A percentile compares a stretch with the other conserved stretches of the same genome.
Conservation (phyloP, 345 rosid species). For the Cochlearia excelsa region DNA sequence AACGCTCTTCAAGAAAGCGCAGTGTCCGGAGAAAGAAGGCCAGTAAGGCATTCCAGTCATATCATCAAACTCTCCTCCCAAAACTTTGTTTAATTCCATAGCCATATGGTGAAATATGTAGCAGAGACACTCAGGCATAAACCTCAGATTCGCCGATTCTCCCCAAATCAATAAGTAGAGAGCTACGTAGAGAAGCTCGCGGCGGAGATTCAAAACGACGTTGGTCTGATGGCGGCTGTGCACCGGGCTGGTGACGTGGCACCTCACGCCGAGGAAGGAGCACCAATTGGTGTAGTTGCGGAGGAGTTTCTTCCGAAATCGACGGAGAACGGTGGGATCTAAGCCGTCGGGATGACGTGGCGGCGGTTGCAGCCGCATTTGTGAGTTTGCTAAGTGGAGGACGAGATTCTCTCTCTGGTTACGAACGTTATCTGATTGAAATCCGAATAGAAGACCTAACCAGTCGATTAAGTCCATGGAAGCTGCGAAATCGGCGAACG, state of each 20-base stretch:
- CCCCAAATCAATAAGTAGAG: slow-evolving; percentile 87
- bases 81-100: slow-evolving; percentile 79
- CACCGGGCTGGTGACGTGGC: slow-evolving; percentile 39
- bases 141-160: slow-evolving; percentile 79
- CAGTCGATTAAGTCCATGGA: slow-evolving; percentile 77
- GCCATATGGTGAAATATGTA: slow-evolving; percentile 91
- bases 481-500: slow-evolving; percentile 43
- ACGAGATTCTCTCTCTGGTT: slow-evolving; percentile 90
- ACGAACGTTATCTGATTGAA: slow-evolving; percentile 68
- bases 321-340: slow-evolving; percentile 55
- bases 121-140: slow-evolving; percentile 86
- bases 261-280: slow-evolving; percentile 49
- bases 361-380: slow-evolving; percentile 68
- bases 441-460: slow-evolving; percentile 65
- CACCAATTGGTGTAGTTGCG: slow-evolving; percentile 75
- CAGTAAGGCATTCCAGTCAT: slow-evolving; percentile 81
- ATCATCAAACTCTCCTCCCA: slow-evolving; percentile 79
- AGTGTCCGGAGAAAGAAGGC: slow-evolving; percentile 76
- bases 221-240: slow-evolving; percentile 34
- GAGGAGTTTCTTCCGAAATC: slow-evolving; percentile 60
- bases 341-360: slow-evolving; percentile 51
- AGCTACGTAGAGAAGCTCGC: slow-evolving; percentile 68
- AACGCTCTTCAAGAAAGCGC: slow-evolving; percentile 62
- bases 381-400: slow-evolving; percentile 81
- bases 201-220: slow-evolving; percentile 40